Conservation (phyloP, 129 eudicot species). For the Pittosporum tobira region DNA sequence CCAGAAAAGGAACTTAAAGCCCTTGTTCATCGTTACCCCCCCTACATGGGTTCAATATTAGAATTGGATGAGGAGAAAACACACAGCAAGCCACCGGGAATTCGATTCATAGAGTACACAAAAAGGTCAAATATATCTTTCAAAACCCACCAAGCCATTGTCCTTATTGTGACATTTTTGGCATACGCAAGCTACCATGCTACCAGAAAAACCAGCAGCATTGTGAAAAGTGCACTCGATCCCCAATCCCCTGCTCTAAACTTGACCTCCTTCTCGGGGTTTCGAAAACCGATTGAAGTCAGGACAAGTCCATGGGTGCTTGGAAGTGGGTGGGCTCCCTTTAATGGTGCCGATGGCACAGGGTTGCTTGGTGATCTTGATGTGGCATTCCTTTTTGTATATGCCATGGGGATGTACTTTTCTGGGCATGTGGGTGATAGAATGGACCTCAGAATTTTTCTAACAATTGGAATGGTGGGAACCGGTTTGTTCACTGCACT, state of each 20-base stretch:
- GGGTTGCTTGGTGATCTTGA: conserved; percentile 83
- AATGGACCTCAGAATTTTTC: conserved; percentile 62
- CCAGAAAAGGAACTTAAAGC: neutral
- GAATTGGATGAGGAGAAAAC: conserved; percentile 5
- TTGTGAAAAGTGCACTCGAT: conserved; percentile 78
- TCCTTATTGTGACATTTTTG: conserved; percentile 52
- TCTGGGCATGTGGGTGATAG: conserved; percentile 88
- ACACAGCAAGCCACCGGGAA: conserved; percentile 46
- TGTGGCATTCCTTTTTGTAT: conserved; percentile 69
- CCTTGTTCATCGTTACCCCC: neutral
- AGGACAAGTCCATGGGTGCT: conserved; percentile 24
- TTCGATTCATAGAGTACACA: conserved; percentile 35
- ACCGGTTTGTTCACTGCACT: conserved; percentile 78
- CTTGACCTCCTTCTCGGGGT: conserved; percentile 29
- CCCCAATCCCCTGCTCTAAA: conserved; percentile 45
- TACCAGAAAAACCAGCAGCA: conserved; percentile 75
- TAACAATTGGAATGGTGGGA: conserved; percentile 85
- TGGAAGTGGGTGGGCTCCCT: conserved; percentile 82
- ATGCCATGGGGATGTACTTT: conserved; percentile 74
- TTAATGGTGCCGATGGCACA: conserved; percentile 61
- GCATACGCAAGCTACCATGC: conserved; percentile 71
- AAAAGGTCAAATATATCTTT: conserved; percentile 43
- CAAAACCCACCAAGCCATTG: conserved; percentile 63
- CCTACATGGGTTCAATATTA: neutral
- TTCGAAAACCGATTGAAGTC: conserved; percentile 13